Conservation (phyloP, 2,329 filamentous ascomycete species). For the Cladosporium sp. region DNA sequence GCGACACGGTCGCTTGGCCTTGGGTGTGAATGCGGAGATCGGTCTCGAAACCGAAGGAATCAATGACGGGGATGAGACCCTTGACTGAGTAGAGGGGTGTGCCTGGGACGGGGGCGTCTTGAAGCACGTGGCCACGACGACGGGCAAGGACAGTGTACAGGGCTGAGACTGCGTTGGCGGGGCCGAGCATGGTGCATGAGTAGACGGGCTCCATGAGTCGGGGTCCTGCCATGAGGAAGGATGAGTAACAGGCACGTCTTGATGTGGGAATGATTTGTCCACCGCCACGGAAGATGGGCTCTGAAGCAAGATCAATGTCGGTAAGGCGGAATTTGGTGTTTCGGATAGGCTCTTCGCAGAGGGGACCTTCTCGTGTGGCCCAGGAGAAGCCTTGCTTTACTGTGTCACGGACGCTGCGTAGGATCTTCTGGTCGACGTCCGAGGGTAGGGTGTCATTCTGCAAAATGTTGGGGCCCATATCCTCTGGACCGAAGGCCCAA, state of each 20-base stretch:
- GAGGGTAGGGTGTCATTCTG: slow-evolving; percentile 95
- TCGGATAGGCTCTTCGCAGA: slow-evolving; percentile 98
- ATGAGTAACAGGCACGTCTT: slow-evolving; percentile 88
- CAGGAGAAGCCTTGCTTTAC: slow-evolving; percentile 96
- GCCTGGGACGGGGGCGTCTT: slow-evolving; percentile 90
- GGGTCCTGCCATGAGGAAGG: slow-evolving; percentile 95
- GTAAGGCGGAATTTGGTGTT: slow-evolving; percentile 98
- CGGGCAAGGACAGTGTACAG: slow-evolving; percentile 90
- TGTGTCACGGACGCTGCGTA: slow-evolving; percentile 84
- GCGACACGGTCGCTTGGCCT: slow-evolving; percentile 82
- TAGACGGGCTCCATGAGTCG: slow-evolving; percentile 97
- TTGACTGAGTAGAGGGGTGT: slow-evolving; percentile 91
- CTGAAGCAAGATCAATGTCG: slow-evolving; percentile 79
- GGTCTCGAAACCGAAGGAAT: slow-evolving; percentile 97
- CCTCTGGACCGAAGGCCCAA: slow-evolving; percentile 97
- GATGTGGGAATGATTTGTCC: slow-evolving; percentile 97
- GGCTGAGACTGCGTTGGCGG: slow-evolving; percentile 81
- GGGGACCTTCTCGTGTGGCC: slow-evolving; percentile 90
- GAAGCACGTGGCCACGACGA: slow-evolving; percentile 85
- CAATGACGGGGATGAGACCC: slow-evolving; percentile 91
- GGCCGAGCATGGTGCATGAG: slow-evolving; percentile 86
- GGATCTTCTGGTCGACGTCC: slow-evolving; percentile 89
- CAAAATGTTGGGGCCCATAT: slow-evolving; percentile 90
- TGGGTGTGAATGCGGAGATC: slow-evolving; percentile 95
- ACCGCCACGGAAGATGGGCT: slow-evolving; percentile 92